A percentile compares a stretch with the other conserved stretches of the same genome.
Conservation (phyloP, 768 basidiomycete genomes). For the Leccinum obscurum region DNA sequence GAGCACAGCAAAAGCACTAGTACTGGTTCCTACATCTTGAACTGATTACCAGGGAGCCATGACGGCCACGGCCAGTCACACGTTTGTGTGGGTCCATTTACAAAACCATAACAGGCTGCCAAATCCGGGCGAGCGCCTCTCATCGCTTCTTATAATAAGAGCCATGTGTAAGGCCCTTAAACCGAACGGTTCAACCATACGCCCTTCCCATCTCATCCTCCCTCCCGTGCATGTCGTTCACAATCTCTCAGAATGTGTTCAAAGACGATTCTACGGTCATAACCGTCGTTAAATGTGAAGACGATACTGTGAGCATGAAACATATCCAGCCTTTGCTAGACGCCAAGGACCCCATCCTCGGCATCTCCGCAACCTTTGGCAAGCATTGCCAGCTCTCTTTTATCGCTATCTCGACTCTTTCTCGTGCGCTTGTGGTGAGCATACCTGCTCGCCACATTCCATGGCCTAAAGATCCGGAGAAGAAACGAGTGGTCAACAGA, state of each 20-base stretch:
- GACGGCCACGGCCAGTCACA: not conserved
- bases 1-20: conserved; percentile 68
- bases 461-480: conserved; percentile 1
- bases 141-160: not conserved
- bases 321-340: conserved; percentile 33
- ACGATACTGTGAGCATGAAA: conserved; percentile 22
- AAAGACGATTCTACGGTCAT: conserved; percentile 22
- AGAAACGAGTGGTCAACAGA: conserved; percentile 1
- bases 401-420: conserved; percentile 42
- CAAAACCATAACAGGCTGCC: not conserved
- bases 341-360: conserved; percentile 30
- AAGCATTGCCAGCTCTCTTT: conserved; percentile 33
- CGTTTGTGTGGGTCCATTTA: not conserved
- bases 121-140: not conserved
- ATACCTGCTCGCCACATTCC: conserved; percentile 20
- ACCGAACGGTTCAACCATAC: not conserved
- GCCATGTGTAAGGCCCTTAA: not conserved
- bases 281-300: conserved; percentile 27
- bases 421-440: conserved; percentile 37
- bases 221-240: conserved; percentile 9
- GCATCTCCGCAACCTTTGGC: conserved; percentile 46
- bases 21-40: too few species aligned
- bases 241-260: not conserved
- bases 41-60: too few species aligned
- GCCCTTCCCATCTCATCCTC: not conserved